phyloP scores from a whole-genome alignment of 257 asterid species.

The Datura wrightii region DNA sequence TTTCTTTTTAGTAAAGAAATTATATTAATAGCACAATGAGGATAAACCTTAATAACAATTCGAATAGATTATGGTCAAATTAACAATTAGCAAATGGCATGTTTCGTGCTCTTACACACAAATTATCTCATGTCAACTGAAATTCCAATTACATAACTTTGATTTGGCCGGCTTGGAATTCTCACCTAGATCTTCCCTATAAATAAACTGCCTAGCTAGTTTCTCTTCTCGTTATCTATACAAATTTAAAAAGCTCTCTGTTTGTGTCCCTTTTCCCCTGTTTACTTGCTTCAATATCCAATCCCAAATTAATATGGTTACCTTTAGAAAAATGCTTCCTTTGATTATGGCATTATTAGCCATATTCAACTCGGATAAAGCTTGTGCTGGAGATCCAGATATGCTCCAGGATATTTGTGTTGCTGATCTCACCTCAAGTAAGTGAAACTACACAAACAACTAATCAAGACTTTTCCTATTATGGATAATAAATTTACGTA shows the following conservation, averaged over 20 bases:
- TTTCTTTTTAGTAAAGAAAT: neutral
- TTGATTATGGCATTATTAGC: slow-evolving; percentile 26
- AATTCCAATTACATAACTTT: neutral
- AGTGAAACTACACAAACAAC: too few species aligned
- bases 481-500: too few species aligned
- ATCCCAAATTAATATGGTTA: slow-evolving; percentile 30
- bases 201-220: slow-evolving; percentile 32
- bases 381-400: slow-evolving; percentile 57
- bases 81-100: slow-evolving; percentile 29
- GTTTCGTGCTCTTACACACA: slow-evolving; percentile 21
- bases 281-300: neutral
- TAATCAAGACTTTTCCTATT: too few species aligned
- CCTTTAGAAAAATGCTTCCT: neutral
- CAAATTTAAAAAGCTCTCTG: neutral
- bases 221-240: neutral
- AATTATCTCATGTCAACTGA: neutral
- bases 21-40: neutral
- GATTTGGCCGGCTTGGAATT: neutral
- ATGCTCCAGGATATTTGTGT: slow-evolving; percentile 67
- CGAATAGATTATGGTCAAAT: neutral
- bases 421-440: slow-evolving; percentile 68
- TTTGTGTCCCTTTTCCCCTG: neutral
- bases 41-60: neutral
- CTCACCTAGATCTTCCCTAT: slow-evolving; percentile 5
- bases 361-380: slow-evolving; percentile 21